A percentile compares a stretch with the other conserved stretches of the same genome.
phyloP scores from a whole-genome alignment of 1,284 basidiomycete species.

The Moesziomyces sp. region DNA sequence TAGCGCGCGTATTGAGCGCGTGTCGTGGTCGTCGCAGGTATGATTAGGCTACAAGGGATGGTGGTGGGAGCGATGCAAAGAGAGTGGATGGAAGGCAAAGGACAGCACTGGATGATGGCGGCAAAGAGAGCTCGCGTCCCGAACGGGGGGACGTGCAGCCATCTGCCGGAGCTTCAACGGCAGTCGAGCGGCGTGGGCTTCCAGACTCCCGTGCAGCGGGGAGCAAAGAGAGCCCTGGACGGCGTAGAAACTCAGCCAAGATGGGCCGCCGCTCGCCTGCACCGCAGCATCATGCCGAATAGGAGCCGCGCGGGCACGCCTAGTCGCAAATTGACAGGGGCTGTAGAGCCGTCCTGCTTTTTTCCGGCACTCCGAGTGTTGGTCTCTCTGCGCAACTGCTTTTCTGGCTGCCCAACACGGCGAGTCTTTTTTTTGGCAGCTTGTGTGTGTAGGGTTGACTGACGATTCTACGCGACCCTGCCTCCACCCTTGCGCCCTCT shows the following conservation, averaged over 20 bases:
- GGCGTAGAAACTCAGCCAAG: slow-evolving; percentile 35
- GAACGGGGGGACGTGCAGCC: slow-evolving; percentile 7
- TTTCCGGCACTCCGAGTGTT: neutral
- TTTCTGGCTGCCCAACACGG: slow-evolving; percentile 8
- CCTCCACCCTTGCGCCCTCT: neutral
- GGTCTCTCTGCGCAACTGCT: slow-evolving; percentile 2
- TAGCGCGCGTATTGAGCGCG: neutral
- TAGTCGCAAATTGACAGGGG: neutral
- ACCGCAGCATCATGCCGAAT: neutral
- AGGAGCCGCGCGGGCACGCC: neutral
- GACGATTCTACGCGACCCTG: slow-evolving; percentile 27
- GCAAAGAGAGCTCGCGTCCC: neutral
- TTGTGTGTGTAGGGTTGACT: slow-evolving; percentile 13
- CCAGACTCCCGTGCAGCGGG: too few relatives aligned
- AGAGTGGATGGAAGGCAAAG: slow-evolving; percentile 1
- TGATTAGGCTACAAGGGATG: neutral
- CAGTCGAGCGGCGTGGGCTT: too few relatives aligned
- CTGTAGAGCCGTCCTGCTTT: neutral
- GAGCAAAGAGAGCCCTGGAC: neutral
- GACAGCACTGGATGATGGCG: slow-evolving; percentile 4
- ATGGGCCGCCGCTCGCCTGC: neutral
- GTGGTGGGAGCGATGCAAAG: neutral
- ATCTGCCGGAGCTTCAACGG: too few relatives aligned
- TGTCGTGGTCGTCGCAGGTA: neutral
- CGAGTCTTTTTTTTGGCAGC: neutral